Evolutionary conservation across 164 flowering plant genomes (phyloP).

Genomic region (Vitis amurensis): DNA sequence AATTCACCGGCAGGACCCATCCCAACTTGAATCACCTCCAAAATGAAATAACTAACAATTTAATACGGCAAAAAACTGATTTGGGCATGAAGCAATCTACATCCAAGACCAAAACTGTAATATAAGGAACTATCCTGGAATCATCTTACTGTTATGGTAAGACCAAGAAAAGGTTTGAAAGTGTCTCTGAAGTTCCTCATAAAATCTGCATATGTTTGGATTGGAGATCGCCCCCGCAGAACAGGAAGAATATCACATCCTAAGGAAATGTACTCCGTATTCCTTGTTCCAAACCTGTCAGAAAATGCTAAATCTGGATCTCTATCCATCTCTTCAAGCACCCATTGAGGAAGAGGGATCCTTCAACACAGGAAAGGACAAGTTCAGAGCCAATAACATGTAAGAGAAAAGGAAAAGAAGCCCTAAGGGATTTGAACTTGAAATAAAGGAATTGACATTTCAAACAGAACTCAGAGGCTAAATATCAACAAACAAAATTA

Average conservation of each 20-base stretch:
- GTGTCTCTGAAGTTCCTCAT: constrained; percentile 65
- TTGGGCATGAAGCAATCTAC: background rate
- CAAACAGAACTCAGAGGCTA: too few relatives aligned
- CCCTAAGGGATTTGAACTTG: background rate
- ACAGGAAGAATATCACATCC: constrained; percentile 73
- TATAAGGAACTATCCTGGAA: background rate
- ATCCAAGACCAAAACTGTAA: background rate
- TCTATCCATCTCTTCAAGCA: constrained; percentile 50
- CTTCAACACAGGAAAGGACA: constrained; percentile 28
- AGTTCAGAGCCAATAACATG: constrained; percentile 8
- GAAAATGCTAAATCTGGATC: constrained; percentile 59
- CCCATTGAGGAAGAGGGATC: constrained; percentile 79
- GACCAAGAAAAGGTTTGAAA: constrained; percentile 54
- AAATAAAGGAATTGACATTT: too few relatives aligned
- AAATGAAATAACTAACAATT: constrained; percentile 5
- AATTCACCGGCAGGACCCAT: constrained; percentile 86
- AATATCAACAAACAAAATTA: too few relatives aligned
- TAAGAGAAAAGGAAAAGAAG: background rate
- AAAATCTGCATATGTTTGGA: constrained; percentile 71
- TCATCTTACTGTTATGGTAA: constrained; percentile 45
- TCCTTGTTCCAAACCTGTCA: constrained; percentile 67
- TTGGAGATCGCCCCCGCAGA: constrained; percentile 60
- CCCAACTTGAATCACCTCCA: constrained; percentile 71
- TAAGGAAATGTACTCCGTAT: constrained; percentile 60
- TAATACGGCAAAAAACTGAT: background rate